These are phyloP conservation scores for Periconia sp. DNA, from an alignment of 2,329 filamentous ascomycete species.

Conservation along the genomic window DNA sequence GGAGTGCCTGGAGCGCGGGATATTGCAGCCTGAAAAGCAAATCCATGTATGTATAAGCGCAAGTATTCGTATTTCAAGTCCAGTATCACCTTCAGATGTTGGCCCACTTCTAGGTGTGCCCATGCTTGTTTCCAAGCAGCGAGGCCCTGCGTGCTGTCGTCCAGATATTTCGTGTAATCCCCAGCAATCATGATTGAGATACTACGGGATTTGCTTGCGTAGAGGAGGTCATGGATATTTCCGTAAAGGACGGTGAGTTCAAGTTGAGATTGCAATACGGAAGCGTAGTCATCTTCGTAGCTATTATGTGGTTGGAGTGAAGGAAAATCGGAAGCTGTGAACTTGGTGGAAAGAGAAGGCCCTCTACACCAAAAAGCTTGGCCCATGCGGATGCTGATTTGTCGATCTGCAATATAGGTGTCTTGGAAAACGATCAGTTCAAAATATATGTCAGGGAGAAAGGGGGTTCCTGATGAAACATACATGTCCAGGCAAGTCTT, in stretches of 20 bases:
- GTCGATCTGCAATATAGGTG: constrained; percentile 10
- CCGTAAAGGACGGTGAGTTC: constrained; percentile 12
- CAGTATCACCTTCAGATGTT: constrained; percentile 7
- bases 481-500: constrained; percentile 14
- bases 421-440: no score
- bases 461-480: background rate
- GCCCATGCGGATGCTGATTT: constrained; percentile 14
- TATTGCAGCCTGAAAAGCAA: constrained; percentile 13
- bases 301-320: constrained; percentile 9
- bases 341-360: constrained; percentile 7
- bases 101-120: constrained; percentile 2
- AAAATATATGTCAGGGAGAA: background rate
- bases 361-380: constrained; percentile 16
- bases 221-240: constrained; percentile 14
- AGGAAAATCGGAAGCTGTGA: constrained; percentile 13
- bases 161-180: constrained; percentile 14
- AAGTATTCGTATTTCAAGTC: constrained; percentile 11
- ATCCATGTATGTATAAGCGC: constrained; percentile 12
- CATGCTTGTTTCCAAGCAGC: constrained; percentile 9
- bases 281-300: constrained; percentile 13
- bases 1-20: background rate
- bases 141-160: constrained; percentile 9
- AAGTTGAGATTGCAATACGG: constrained; percentile 11
- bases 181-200: constrained; percentile 11
- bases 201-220: constrained; percentile 10